Percentiles rank a stretch among this genome's conserved stretches.
These are phyloP conservation scores for Alternaria triticina DNA, from an alignment of 2,329 filamentous ascomycete genomes.

Conservation along the genomic window DNA sequence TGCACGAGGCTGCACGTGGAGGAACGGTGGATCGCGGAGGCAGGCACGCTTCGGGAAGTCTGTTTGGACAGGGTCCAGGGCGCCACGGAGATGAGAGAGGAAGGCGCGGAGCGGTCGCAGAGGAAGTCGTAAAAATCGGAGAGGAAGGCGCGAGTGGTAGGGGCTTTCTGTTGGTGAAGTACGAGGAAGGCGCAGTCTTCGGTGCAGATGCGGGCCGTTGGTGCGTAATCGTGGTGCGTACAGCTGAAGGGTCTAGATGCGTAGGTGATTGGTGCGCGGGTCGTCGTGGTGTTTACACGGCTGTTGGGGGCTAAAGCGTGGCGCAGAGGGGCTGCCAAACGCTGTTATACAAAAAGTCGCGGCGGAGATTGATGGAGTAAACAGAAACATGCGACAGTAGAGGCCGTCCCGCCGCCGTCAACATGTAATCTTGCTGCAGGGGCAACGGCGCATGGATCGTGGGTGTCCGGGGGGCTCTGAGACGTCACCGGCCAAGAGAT, in stretches of 20 bases:
- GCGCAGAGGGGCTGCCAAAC: neutral
- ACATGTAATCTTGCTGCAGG: conserved; percentile 11
- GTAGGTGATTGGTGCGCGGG: conserved; percentile 17
- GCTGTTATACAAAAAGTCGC: neutral
- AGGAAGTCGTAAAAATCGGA: conserved; percentile 2
- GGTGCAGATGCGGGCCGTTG: conserved; percentile 1
- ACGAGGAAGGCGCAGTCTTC: conserved; percentile 16
- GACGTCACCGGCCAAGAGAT: conserved; percentile 13
- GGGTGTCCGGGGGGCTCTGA: neutral
- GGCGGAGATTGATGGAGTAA: neutral
- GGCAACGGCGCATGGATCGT: conserved; percentile 8
- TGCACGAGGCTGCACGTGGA: conserved; percentile 14
- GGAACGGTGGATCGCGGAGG: conserved; percentile 13
- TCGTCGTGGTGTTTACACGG: conserved; percentile 7
- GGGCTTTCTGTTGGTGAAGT: neutral
- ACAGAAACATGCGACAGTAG: neutral
- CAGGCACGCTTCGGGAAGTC: conserved; percentile 24
- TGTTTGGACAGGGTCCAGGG: conserved; percentile 25
- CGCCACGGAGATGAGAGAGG: conserved; percentile 17
- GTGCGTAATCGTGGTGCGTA: conserved; percentile 18
- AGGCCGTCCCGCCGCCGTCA: conserved; percentile 7
- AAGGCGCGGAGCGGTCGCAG: conserved; percentile 2
- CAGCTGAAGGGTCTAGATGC: conserved; percentile 19
- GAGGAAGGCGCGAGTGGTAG: neutral
- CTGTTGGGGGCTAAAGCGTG: conserved; percentile 1